Evolutionary conservation across 192 early-diverging fungal species (phyloP), one percentile per base, ranked within the genome.

Genomic region (Chytriomyces hyalinus): DNA sequence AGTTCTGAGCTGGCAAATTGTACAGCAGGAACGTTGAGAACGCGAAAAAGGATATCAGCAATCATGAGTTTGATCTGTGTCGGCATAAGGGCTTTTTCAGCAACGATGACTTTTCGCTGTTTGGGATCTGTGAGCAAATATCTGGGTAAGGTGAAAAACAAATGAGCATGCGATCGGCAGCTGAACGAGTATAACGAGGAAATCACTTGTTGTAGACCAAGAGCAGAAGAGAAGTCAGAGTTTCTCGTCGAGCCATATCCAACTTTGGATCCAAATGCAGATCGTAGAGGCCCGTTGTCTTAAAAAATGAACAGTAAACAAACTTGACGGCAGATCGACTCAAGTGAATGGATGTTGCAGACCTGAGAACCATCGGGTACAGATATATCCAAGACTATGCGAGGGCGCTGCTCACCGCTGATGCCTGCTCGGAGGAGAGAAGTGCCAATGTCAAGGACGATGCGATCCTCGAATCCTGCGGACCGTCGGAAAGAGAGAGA

Each of bases 361-460:
- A 26, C 7, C 22, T n/a, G 13, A 17, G 15, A 17, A 57, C n/a
- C n/a, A 57, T 50, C 17, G 69, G 69, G 50, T 22, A 71, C 69
- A 1, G 84, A 10, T 47, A 91, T 83, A 43, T 90, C 81, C n/a
- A 91, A 76, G 46, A 84, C 84, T 80, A 92, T 88, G 43, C 94
- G 84, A 6, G 96, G 96, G 36, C 86, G 81, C 5, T 91, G 75
- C 81, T 97, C 96, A 24, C 93, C 93, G 4, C 92, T 93, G 81
- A 95, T 93, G 0, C 96, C 96, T 72, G 91, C 94, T 20, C 94
- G 93, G 68, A 96, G 84, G 67, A 92, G 92, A 45, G 87, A 83
- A 0, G 92, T 90, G 17, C 96, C 94, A 62, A 97, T 85, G 79
- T 97, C 96, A 8, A 97, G 87, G 8, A 97, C 91, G 24, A 97